Conservation (phyloP, 2,329 filamentous ascomycete genomes). For the Fusarium pseudocircinatum region DNA sequence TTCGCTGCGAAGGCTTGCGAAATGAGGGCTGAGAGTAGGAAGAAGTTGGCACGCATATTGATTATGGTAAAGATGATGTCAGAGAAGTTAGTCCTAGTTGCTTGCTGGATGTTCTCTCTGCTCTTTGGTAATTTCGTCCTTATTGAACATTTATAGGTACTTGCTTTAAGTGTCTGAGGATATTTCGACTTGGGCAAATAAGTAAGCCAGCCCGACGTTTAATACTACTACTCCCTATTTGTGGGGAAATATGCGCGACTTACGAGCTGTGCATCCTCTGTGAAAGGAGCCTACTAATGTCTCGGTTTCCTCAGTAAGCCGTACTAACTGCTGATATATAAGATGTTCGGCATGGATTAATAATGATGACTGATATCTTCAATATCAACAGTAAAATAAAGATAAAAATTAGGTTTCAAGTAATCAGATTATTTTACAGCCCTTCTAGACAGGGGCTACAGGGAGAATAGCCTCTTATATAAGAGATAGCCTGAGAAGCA, state of each 20-base stretch:
- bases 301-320: not conserved
- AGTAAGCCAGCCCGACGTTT: not conserved
- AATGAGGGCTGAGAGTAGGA: not conserved
- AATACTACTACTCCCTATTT: not conserved
- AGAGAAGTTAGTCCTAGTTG: accelerated
- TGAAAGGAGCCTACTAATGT: not conserved
- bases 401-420: not conserved
- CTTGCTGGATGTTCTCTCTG: not conserved
- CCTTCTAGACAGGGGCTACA: too few relatives aligned
- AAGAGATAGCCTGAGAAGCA: not conserved
- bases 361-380: not conserved
- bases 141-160: not conserved
- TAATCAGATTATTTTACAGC: not conserved
- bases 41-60: not conserved
- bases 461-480: too few relatives aligned
- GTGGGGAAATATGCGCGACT: not conserved
- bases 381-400: not conserved
- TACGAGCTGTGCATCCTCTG: not conserved
- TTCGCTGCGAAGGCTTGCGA: not conserved
- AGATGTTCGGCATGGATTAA: not conserved
- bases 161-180: not conserved
- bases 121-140: not conserved
- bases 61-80: too few relatives aligned
- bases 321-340: not conserved
- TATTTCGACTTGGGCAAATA: not conserved